phyloP scores from a whole-genome alignment of 257 asterid species.

The Nicotiana attenuata region DNA sequence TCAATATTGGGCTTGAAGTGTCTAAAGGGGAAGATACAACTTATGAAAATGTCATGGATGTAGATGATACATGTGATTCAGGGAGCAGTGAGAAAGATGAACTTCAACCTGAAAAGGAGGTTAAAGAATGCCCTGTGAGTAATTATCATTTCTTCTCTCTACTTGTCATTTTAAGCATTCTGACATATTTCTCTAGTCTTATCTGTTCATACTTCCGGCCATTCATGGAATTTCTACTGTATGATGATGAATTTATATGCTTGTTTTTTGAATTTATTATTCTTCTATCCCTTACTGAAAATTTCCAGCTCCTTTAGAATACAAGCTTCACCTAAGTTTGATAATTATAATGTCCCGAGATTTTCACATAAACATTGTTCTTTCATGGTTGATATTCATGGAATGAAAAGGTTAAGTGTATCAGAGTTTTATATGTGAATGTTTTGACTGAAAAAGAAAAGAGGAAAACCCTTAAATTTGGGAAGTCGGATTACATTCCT shows the following conservation, averaged over 20 bases:
- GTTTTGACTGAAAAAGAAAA: not conserved
- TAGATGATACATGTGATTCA: slow-evolving; percentile 18
- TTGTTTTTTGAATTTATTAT: not conserved
- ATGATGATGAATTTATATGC: not conserved
- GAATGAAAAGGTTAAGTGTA: not conserved
- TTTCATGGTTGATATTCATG: slow-evolving; percentile 1
- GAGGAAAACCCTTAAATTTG: not conserved
- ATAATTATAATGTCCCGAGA: not conserved
- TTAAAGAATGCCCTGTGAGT: slow-evolving; percentile 29
- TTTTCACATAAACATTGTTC: not conserved
- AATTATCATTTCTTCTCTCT: not conserved
- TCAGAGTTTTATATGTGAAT: not conserved
- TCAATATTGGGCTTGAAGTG: slow-evolving; percentile 44
- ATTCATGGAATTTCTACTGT: not conserved
- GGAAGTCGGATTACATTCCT: not conserved
- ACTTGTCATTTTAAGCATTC: not conserved
- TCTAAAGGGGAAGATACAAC: slow-evolving; percentile 27
- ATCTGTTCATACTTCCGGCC: not conserved
- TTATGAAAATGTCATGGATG: slow-evolving; percentile 17
- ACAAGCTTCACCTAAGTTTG: not conserved
- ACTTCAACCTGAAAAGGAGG: slow-evolving; percentile 22
- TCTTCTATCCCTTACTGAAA: not conserved
- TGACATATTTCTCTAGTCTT: not conserved
- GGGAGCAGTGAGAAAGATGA: slow-evolving; percentile 27
- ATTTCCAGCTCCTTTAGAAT: not conserved